Base-by-base conservation (phyloP, 2,329 filamentous ascomycete species). In the Microsporum audouinii region DNA sequence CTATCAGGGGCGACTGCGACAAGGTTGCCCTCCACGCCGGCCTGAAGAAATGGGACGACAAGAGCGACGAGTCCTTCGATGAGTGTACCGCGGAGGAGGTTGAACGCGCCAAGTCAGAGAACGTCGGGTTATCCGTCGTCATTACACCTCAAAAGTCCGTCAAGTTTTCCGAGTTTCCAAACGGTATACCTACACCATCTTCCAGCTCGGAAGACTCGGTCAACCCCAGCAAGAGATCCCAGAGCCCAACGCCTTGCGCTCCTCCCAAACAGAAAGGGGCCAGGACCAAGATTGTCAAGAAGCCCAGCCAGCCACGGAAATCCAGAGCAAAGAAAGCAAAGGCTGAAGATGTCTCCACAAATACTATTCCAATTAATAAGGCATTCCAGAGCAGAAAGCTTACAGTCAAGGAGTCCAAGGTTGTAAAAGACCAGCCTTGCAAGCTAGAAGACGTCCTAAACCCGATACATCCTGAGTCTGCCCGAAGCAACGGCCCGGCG, bases 1-100 rank as follows among this genome's bases (percentile, higher is more conserved):
- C 97, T 17, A 88, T 99, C 39, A 85, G 85, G 65, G 91, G 90
- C 23, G 88, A 88, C 68, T 94, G 89, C 70, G 94, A 99, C 71
- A 86, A 91, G 65, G 87, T 99, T 43, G 94, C 94, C 23, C 81
- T 81, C 57, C 78, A 90, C 43, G 88, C 85, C 14, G 83, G 83
- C 27, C 74, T 86, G 73, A 79, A 79, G 59, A 77, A 75, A 62
- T 85, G 83, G 82, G 75, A 84, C 65, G 81, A 84, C 61, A 66
- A 71, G 57, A 69, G 69, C 5, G 70, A 73, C 6, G 73, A 75
- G 7, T 56, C 74, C 12, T 75, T 76, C 43, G 71, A 76, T 60
- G 74, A 77, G 60, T 76, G 78, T 67, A 71, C 72, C n/a, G 68
- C 72, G 2, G 74, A 74, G 31, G 77, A 80, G 39, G 71, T 76